Conservation (phyloP, 345 rosid genomes). For the Sisymbrium altissimum region DNA sequence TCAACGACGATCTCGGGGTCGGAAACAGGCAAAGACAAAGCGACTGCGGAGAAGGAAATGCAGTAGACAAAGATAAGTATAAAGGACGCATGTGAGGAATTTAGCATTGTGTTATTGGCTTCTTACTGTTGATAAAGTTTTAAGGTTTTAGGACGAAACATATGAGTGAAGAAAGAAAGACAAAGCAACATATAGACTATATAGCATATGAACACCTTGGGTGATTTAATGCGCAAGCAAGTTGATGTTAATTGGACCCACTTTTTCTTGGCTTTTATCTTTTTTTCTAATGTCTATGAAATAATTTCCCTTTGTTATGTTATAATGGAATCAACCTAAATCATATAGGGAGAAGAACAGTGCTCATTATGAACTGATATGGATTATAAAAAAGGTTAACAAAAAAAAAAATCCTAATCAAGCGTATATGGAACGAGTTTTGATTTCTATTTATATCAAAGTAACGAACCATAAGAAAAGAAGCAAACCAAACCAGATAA, state of each 20-base stretch:
- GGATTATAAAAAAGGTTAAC: background rate
- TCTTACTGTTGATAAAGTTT: background rate
- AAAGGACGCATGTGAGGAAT: constrained; percentile 20
- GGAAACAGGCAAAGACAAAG: constrained; percentile 46
- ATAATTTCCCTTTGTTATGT: background rate
- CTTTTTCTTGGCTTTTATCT: constrained; percentile 1
- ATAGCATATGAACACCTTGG: constrained; percentile 25
- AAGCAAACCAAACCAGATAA: background rate
- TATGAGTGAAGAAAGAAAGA: constrained; percentile 24
- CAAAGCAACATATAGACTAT: constrained; percentile 25
- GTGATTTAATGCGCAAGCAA: constrained; percentile 32
- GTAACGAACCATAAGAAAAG: background rate
- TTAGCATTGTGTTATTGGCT: background rate
- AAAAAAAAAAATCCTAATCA: background rate
- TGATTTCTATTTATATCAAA: background rate
- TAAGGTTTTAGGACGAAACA: constrained; percentile 12
- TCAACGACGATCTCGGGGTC: constrained; percentile 57
- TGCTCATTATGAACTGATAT: background rate
- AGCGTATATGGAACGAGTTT: background rate
- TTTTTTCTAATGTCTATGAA: background rate
- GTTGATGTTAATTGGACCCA: constrained; percentile 29
- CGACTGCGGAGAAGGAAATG: constrained; percentile 34
- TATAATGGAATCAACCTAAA: background rate
- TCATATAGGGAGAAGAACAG: background rate
- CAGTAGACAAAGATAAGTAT: constrained; percentile 29